Evolutionary conservation across 306 rosid species (phyloP), one percentile per base, ranked within the genome.

Genomic region (Potentilla sterilis): DNA sequence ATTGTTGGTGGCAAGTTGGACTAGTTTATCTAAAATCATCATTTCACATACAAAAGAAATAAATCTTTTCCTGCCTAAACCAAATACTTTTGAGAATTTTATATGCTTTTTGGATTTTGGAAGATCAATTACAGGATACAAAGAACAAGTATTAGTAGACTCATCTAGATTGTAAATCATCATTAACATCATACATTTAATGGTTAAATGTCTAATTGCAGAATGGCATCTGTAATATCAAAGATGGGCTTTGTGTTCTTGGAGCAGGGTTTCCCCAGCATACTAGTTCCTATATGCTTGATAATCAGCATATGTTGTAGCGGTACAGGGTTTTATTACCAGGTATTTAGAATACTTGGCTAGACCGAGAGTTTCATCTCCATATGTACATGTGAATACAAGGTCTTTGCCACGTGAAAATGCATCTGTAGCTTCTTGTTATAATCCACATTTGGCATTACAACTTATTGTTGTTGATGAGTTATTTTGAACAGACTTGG

Each of bases 191-290:
- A 69, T 67, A 40, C 48, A 40, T 67, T 34, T 65, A 35, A 58
- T 54, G 71, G 62, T 73, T 75, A 70, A 72, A 32, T 43, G 35
- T 69, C 57, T 63, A 35, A 75, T 68, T 88, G 85, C 91, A 94
- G 98, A 92, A 89, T 94, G 90, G 91, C 98, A 69, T 92, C 98
- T 68, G 98, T 94, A 49, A 90, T 90, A 80, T 94, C 98, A 62
- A 94, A 94, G 90, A 92, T 92, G 90, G 98, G 98, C 55, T 94
- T 94, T 80, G 77, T 94, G 52, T 92, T 92, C 83, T 80, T 94
- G 84, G 96, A 92, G 85, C 98, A 92, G 85, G 98, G 96, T 49
- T 94, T 94, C 87, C 87, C 77, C 74, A 85, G 76, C 80, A 71
- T 94, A 77, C 79, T 94, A 85, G 95, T 90, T 78, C 97, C 98